Conservation (phyloP, 2,329 filamentous ascomycete genomes). For the Raffaelea deltoideospora region DNA sequence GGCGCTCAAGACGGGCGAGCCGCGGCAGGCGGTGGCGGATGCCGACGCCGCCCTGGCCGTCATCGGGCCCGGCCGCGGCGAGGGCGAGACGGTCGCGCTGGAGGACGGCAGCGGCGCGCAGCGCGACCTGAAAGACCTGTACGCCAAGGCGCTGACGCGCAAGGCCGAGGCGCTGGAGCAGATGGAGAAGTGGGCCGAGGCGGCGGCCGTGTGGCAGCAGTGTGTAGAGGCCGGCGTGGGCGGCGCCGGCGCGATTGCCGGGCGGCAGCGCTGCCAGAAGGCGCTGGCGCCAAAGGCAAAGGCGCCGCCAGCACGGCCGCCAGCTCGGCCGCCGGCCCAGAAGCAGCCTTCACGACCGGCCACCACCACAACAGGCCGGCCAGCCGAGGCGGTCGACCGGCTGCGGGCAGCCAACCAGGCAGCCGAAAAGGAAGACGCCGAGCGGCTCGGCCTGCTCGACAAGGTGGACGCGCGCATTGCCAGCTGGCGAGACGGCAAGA, state of each 20-base stretch:
- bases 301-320: constrained; percentile 16
- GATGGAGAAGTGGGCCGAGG: constrained; percentile 86
- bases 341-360: no score
- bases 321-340: constrained; percentile 5
- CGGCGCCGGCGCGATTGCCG: constrained; percentile 70
- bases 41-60: constrained; percentile 66
- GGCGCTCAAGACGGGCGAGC: constrained; percentile 78
- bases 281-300: constrained; percentile 59
- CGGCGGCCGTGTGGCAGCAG: constrained; percentile 61
- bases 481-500: constrained; percentile 79
- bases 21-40: constrained; percentile 73
- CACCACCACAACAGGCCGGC: constrained; percentile 18
- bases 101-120: constrained; percentile 40
- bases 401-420: constrained; percentile 74
- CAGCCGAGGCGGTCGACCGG: constrained; percentile 65
- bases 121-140: constrained; percentile 87
- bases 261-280: constrained; percentile 78
- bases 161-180: constrained; percentile 94
- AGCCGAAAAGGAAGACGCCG: constrained; percentile 75
- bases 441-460: constrained; percentile 81
- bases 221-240: constrained; percentile 77
- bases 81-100: constrained; percentile 64
- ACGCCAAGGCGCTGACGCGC: constrained; percentile 80
- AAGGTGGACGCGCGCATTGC: constrained; percentile 66
- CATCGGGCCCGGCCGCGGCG: constrained; percentile 66